These are phyloP conservation scores for Leptomonas pyrrhocoris DNA, from an alignment of 208 protist species.

Conservation along the genomic window DNA sequence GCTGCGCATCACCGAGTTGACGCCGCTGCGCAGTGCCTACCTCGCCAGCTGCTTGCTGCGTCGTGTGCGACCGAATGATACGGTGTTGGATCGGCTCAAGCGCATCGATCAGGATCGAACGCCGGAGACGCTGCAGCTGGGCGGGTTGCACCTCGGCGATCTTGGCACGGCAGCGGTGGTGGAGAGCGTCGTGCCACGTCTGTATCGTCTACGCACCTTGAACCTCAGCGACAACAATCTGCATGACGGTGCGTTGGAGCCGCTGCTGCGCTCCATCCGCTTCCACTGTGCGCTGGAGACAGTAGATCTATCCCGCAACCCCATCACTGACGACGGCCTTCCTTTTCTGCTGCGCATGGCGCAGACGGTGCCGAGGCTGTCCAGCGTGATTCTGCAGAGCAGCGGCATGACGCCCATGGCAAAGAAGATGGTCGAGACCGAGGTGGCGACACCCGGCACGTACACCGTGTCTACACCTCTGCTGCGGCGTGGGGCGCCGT, in stretches of 20 bases:
- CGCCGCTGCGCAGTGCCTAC: conserved; percentile 64
- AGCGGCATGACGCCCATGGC: conserved; percentile 38
- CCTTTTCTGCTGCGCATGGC: conserved; percentile 44
- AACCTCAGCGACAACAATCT: conserved; percentile 66
- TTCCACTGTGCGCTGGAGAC: conserved; percentile 51
- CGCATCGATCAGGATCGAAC: conserved; percentile 27
- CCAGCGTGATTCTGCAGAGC: conserved; percentile 36
- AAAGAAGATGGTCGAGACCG: conserved; percentile 29
- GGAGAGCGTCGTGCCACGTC: conserved; percentile 50
- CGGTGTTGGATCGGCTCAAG: conserved; percentile 42
- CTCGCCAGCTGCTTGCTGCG: conserved; percentile 52
- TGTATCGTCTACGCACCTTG: conserved; percentile 54
- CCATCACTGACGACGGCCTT: conserved; percentile 41
- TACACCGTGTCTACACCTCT: neutral
- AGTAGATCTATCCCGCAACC: conserved; percentile 66
- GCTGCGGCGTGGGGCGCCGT: neutral
- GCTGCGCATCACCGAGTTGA: conserved; percentile 29
- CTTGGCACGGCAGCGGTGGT: conserved; percentile 40
- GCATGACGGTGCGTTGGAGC: conserved; percentile 37
- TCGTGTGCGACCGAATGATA: conserved; percentile 46
- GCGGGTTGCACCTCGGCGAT: conserved; percentile 46
- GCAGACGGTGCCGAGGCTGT: conserved; percentile 39
- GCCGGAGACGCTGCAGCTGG: conserved; percentile 33
- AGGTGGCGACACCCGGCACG: conserved; percentile 25
- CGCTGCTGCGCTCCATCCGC: conserved; percentile 30